These are phyloP conservation scores for Yamagishiella unicocca DNA, from an alignment of 139 green algal species.

Conservation along the genomic window DNA sequence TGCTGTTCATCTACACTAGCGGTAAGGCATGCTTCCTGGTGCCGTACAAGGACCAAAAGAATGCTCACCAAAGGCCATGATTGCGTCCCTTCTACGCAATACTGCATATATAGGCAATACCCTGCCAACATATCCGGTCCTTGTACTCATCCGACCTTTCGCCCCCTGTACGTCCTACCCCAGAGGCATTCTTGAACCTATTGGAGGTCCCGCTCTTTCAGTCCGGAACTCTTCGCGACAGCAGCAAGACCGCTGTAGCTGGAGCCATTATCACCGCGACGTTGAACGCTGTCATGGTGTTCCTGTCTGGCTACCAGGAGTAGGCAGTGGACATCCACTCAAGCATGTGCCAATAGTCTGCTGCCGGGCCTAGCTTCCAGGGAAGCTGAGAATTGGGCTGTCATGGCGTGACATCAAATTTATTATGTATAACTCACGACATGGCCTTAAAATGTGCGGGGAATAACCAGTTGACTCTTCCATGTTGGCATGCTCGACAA, in stretches of 20 bases:
- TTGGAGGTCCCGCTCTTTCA: constrained; percentile 20
- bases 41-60: too few species aligned
- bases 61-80: too few species aligned
- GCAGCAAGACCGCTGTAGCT: constrained; percentile 32
- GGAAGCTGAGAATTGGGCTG: too few species aligned
- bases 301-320: background rate
- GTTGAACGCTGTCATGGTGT: background rate
- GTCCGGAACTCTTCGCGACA: constrained; percentile 21
- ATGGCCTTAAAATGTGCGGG: too few species aligned
- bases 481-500: too few species aligned
- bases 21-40: too few species aligned
- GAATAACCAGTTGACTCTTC: too few species aligned
- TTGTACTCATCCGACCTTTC: background rate
- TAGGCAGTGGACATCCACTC: background rate
- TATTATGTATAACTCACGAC: too few species aligned
- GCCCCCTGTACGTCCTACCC: background rate
- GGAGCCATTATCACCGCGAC: constrained; percentile 27
- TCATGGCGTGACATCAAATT: too few species aligned
- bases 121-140: background rate
- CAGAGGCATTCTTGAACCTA: constrained; percentile 15
- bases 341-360: background rate
- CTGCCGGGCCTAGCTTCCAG: too few species aligned
- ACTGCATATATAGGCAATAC: too few species aligned
- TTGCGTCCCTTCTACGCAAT: background rate
- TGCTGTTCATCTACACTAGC: constrained; percentile 37